Evolutionary conservation across 805 yeast species (phyloP).

Genomic region (Candida koratica): DNA sequence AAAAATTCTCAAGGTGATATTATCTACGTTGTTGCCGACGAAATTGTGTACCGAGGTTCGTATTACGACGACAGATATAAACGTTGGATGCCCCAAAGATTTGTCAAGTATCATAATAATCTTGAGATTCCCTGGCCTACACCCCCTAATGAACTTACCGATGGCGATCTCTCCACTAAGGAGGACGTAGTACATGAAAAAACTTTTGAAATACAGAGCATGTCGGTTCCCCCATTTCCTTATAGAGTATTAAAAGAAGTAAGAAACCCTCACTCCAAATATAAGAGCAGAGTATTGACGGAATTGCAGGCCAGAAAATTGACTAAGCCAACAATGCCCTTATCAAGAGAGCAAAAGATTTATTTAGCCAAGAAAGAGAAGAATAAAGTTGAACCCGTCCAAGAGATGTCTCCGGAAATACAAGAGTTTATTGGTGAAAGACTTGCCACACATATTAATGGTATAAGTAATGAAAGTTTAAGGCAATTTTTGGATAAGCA

Average conservation of each 20-base stretch:
- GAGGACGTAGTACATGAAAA: conserved; percentile 60
- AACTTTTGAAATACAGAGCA: conserved; percentile 67
- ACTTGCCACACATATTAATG: conserved; percentile 39
- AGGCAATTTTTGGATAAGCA: conserved; percentile 37
- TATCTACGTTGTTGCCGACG: conserved; percentile 75
- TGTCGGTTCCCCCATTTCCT: conserved; percentile 69
- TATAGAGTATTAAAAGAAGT: conserved; percentile 58
- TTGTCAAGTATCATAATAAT: conserved; percentile 64
- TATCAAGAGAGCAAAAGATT: conserved; percentile 57
- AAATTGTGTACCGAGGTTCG: conserved; percentile 59
- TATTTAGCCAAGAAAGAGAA: conserved; percentile 48
- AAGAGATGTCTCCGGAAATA: conserved; percentile 47
- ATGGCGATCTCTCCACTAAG: conserved; percentile 55
- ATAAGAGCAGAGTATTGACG: conserved; percentile 51
- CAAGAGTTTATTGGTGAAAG: conserved; percentile 51
- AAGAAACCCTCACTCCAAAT: conserved; percentile 72
- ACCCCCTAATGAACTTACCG: conserved; percentile 51
- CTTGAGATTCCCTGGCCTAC: conserved; percentile 88
- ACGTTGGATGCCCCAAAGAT: conserved; percentile 71
- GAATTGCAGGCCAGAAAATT: conserved; percentile 59
- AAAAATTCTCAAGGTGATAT: conserved; percentile 60
- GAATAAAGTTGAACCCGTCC: conserved; percentile 27
- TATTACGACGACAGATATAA: conserved; percentile 74
- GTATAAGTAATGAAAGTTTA: conserved; percentile 33
- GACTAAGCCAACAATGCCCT: conserved; percentile 75